A percentile compares a stretch with the other conserved stretches of the same genome.
Conservation (phyloP, 257 asterid genomes). For the Salvia hispanica region DNA sequence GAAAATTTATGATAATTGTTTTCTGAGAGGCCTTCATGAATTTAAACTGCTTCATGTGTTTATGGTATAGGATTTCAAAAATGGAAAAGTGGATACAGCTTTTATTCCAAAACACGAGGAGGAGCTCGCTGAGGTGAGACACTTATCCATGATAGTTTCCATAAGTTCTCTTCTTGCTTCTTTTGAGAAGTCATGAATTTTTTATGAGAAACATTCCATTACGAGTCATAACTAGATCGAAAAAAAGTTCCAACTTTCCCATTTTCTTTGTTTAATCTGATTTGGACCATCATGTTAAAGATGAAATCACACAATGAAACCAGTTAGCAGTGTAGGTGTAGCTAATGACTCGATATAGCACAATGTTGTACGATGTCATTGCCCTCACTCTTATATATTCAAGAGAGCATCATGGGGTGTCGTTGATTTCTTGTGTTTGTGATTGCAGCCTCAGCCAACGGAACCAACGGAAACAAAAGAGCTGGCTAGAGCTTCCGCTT, state of each 20-base stretch:
- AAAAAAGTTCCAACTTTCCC: neutral
- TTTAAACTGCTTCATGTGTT: neutral
- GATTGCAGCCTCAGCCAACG: constrained; percentile 52
- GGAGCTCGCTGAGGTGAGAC: constrained; percentile 89
- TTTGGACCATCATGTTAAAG: neutral
- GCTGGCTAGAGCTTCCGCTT: constrained; percentile 44
- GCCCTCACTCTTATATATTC: neutral
- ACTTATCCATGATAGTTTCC: too few relatives aligned
- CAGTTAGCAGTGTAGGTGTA: neutral
- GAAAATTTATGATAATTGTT: too few relatives aligned
- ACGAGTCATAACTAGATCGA: neutral
- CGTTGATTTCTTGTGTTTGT: neutral
- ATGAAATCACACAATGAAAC: neutral
- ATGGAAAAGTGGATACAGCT: constrained; percentile 93
- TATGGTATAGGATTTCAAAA: constrained; percentile 73
- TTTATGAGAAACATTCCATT: too few relatives aligned
- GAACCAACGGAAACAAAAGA: constrained; percentile 36
- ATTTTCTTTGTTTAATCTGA: neutral
- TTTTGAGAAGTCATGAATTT: neutral
- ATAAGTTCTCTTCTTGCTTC: neutral
- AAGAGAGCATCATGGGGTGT: neutral
- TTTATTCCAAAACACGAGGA: constrained; percentile 95
- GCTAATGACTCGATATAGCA: too few relatives aligned
- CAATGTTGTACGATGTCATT: neutral
- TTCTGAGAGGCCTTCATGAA: neutral